These are phyloP conservation scores for Rhazya stricta DNA, from an alignment of 257 asterid species.

Conservation along the genomic window DNA sequence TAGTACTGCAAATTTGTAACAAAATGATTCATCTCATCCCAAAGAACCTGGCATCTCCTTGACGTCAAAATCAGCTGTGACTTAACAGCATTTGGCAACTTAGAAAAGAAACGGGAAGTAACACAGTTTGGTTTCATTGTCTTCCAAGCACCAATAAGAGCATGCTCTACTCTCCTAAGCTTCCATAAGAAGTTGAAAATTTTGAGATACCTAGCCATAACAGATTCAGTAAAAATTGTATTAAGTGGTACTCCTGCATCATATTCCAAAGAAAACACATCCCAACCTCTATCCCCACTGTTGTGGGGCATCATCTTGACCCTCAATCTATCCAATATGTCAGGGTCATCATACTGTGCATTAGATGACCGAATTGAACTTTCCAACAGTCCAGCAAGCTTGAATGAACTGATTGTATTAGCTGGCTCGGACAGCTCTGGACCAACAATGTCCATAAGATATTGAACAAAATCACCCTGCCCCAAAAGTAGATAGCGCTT, in stretches of 20 bases:
- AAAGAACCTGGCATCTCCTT: slow-evolving; percentile 94
- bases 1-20: slow-evolving; percentile 93
- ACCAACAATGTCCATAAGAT: slow-evolving; percentile 93
- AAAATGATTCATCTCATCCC: slow-evolving; percentile 99
- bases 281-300: slow-evolving; percentile 98
- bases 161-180: slow-evolving; percentile 94
- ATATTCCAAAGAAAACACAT: slow-evolving; percentile 93
- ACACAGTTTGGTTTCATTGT: slow-evolving; percentile 95
- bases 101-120: slow-evolving; percentile 66
- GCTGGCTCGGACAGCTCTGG: slow-evolving; percentile 96
- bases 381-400: slow-evolving; percentile 88
- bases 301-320: slow-evolving; percentile 98
- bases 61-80: slow-evolving; percentile 73
- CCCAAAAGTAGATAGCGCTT: slow-evolving; percentile 95
- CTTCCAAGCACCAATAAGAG: slow-evolving; percentile 90
- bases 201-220: slow-evolving; percentile 79
- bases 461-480: slow-evolving; percentile 98
- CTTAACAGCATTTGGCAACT: slow-evolving; percentile 72
- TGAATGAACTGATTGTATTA: slow-evolving; percentile 89
- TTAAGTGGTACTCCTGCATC: slow-evolving; percentile 87
- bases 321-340: slow-evolving; percentile 80
- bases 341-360: slow-evolving; percentile 93
- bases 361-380: slow-evolving; percentile 89
- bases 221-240: slow-evolving; percentile 86
- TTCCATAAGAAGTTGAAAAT: slow-evolving; percentile 96